These are phyloP conservation scores for Phycomyces blakesleeanus DNA, from an alignment of 192 early-diverging fungal species.

Conservation along the genomic window DNA sequence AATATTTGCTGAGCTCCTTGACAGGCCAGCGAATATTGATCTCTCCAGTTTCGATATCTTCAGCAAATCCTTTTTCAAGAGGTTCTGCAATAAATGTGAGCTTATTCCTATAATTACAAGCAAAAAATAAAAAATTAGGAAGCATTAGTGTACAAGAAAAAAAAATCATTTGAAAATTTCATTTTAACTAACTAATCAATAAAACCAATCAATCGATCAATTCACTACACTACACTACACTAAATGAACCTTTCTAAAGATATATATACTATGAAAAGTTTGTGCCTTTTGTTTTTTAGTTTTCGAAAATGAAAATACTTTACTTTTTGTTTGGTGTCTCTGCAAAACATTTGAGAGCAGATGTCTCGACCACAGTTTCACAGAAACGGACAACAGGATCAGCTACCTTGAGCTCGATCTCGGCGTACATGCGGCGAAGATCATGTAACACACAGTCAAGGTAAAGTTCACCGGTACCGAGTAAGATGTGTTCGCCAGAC, in stretches of 20 bases:
- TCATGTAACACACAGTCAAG: constrained; percentile 97
- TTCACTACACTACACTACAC: too few species aligned
- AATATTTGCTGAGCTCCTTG: constrained; percentile 70
- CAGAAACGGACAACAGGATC: constrained; percentile 95
- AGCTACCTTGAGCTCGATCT: constrained; percentile 97
- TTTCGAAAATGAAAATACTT: too few species aligned
- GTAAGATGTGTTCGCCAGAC: constrained; percentile 92
- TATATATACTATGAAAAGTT: too few species aligned
- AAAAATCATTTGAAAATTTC: too few species aligned
- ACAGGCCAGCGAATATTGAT: constrained; percentile 73
- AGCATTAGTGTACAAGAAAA: too few species aligned
- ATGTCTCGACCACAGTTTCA: constrained; percentile 94
- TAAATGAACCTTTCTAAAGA: too few species aligned
- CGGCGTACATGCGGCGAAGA: constrained; percentile 85
- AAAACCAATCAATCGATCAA: too few species aligned
- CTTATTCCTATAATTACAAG: constrained; percentile 94
- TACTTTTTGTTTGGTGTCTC: constrained; percentile 98
- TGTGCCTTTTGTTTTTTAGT: too few species aligned
- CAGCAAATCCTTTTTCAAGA: constrained; percentile 84
- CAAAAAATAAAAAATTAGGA: too few species aligned
- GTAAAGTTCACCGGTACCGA: constrained; percentile 94
- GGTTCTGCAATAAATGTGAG: constrained; percentile 95
- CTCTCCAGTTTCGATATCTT: constrained; percentile 83
- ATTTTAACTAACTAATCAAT: too few species aligned
- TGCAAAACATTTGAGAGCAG: constrained; percentile 91